Evolutionary conservation across 331 rosid species (phyloP).

Genomic region (Telfairia occidentalis): DNA sequence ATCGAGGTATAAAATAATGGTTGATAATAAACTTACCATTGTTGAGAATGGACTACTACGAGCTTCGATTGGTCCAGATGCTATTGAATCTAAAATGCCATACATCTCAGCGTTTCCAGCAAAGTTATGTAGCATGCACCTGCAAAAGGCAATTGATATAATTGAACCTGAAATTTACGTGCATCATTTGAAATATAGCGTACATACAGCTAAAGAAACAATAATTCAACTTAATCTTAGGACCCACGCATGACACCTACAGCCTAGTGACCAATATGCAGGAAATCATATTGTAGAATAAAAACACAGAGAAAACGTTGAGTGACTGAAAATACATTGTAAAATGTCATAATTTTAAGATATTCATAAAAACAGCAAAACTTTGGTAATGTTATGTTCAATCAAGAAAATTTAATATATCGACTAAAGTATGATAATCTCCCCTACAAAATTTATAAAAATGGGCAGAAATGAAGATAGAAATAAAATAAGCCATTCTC

Average conservation of each 20-base stretch:
- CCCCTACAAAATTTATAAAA: not conserved
- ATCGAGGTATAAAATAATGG: not conserved
- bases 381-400: not conserved
- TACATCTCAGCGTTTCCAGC: conserved; percentile 98
- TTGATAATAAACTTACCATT: conserved; percentile 40
- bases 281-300: not conserved
- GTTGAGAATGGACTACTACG: conserved; percentile 70
- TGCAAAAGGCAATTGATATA: conserved; percentile 13
- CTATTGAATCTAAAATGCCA: conserved; percentile 59
- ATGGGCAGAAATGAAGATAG: not conserved
- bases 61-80: conserved; percentile 86
- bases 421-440: not conserved
- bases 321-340: not conserved
- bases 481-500: not conserved
- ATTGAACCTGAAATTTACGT: not conserved
- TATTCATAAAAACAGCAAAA: not conserved
- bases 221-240: not conserved
- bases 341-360: not conserved
- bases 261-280: not conserved
- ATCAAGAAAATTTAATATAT: not conserved
- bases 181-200: not conserved
- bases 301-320: not conserved
- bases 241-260: not conserved
- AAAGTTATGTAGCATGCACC: conserved; percentile 92
- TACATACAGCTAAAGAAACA: not conserved